Evolutionary conservation across 2,329 filamentous ascomycete genomes (phyloP), one percentile per base, ranked within the genome.

Genomic region (Aspergillus sp.): DNA sequence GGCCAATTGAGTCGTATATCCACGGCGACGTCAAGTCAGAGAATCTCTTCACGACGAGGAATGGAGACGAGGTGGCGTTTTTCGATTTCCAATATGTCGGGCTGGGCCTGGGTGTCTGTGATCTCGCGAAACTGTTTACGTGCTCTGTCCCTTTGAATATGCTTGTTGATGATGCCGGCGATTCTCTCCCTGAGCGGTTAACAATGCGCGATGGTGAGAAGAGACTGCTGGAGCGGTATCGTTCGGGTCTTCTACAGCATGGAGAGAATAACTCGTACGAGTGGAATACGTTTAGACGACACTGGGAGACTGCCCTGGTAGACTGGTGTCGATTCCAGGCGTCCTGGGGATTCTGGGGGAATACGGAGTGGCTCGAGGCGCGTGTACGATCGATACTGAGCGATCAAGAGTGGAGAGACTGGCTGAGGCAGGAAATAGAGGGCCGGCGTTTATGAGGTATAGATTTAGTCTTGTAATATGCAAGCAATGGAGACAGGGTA

Each of bases 61-160:
- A 68, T 0, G 84, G 83, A 1, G 71, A 81, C 2, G 58, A 74
- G 3, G 84, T 86, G 2, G 86, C 84, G 0, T 87, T 90, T 61
- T 89, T 86, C 64, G 87, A 90, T 67, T 90, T 90, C 56, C 87
- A 90, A 63, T 90, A 90, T 62, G 81, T 83, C 0, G 87, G 87
- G 0, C 70, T 88, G 0, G 87, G 87, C 0, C 68, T 89, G 0
- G 87, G 87, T 0, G 86, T 85, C 0, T 87, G 86, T 62, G 87
- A 90, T 67, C 73, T 89, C 0, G 86, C 86, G 2, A 89, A 89
- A 66, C 70, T 89, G 0, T 87, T 88, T 59, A 89, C 86, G 0
- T 88, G 86, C 68, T 88, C 86, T 2, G 79, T 89, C 0, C 85
- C 86, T 0, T 39, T 84, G 6, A 61, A 72, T 2, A 79, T 87